Base-by-base conservation (phyloP, 1,284 basidiomycete genomes). In the Rhodotorula sp. region DNA sequence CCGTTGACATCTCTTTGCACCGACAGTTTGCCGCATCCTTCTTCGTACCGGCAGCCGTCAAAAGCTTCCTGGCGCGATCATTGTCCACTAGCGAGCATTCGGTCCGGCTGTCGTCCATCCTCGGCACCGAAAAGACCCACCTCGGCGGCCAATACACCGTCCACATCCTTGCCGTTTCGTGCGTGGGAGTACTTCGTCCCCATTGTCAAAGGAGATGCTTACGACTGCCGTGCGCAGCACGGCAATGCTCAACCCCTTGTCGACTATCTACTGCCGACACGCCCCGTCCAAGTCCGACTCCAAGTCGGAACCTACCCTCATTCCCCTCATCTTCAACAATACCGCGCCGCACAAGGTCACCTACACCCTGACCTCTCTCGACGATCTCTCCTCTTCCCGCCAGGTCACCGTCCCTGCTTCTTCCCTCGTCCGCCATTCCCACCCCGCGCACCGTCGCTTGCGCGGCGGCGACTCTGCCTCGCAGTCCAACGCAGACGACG, bases 271-370 rank as follows among this genome's bases (percentile, higher is more conserved):
- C 81, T 95, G 92, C 77, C 83, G 84, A 14, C 84, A 85, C 61
- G 9, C 66, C 7, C 23, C 57, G 3, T 44, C 57, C 23, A 21
- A 34, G 10, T 61, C 59, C 23, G 25, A 34, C 16, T 63, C 61
- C 12, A 46, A 53, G 3, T 48, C 67, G 8, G 64, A 75, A 8
- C 83, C 84, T 54, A 85, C 90, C 58, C 84, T 91, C 61, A 82
- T 95, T 59, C 92, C 93, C 3, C 82, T 95, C 46, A 84, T 97
- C 44, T 87, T 97, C 80, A 97, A 97, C 85, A 96, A 97, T 82
- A 94, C 94, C 4, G 85, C 85, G n/a, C 88, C 92, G 1, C 85
- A 86, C 19, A 84, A 86, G 68, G 83, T 97, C 50, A 86, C 86
- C 67, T 97, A 95, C 81, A 89, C 88, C 21, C 81, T 94, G 50